These are phyloP conservation scores for Marasmius sp. DNA, from an alignment of 1,284 basidiomycete species.

Conservation along the genomic window DNA sequence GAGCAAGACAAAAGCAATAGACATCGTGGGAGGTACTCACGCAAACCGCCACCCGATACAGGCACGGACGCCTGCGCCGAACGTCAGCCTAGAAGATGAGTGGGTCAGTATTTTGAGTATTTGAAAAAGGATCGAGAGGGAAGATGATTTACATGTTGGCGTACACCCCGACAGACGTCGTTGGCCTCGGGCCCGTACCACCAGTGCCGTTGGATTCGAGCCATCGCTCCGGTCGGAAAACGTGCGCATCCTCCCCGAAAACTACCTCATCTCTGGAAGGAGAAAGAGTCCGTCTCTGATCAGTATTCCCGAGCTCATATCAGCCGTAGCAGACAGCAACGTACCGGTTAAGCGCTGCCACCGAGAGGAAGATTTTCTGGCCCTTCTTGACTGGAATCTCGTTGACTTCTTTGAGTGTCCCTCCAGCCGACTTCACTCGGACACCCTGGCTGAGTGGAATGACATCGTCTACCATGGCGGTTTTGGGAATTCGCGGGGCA, in stretches of 20 bases:
- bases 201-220: slow-evolving; percentile 22
- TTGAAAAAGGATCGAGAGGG: background rate
- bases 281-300: no score
- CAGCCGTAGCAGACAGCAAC: no score
- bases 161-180: slow-evolving; percentile 43
- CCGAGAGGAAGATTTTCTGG: slow-evolving; percentile 29
- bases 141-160: slow-evolving; percentile 46
- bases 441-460: slow-evolving; percentile 32
- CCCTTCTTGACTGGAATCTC: slow-evolving; percentile 37
- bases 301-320: no score
- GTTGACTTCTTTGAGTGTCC: slow-evolving; percentile 26
- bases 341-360: slow-evolving; percentile 32
- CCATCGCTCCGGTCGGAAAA: slow-evolving; percentile 50
- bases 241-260: slow-evolving; percentile 32
- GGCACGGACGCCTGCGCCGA: slow-evolving; percentile 38
- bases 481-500: slow-evolving; percentile 26
- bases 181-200: slow-evolving; percentile 31
- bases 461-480: slow-evolving; percentile 35
- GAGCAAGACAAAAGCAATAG: slow-evolving; percentile 2
- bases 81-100: slow-evolving; percentile 36
- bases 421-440: slow-evolving; percentile 31
- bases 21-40: slow-evolving; percentile 19
- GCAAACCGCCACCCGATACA: slow-evolving; percentile 57
- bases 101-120: background rate
- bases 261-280: slow-evolving; percentile 25